Base-by-base conservation (phyloP, 257 asterid species). In the Solanum chmielewskii region DNA sequence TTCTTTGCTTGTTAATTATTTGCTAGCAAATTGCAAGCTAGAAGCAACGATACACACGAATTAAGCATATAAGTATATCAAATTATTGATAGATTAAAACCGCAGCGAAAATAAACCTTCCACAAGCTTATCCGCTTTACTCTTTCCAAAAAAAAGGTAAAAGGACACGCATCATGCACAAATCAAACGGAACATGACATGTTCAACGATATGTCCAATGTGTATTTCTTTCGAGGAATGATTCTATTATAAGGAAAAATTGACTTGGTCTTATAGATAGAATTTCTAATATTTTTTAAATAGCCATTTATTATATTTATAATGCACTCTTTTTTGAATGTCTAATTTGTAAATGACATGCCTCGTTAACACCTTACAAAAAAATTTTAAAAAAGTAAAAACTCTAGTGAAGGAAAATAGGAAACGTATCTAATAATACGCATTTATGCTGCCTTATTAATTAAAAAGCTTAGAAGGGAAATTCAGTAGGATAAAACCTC, bases 211-310 rank as follows among this genome's bases (percentile, higher is more conserved):
- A 60, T 4, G 69, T 9, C 71, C 13, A 25, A 56, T 64, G 35
- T n/a, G 33, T 25, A 52, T 52, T 52, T 52, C 23, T 16, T 1
- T 0, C 0, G 9, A 52, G 0, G 62, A 0, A 49, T 49, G 0
- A 15, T 49, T 15, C 16, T 49, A 15, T 49, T 49, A 49, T 0
- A 49, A 0, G 23, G 9, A 3, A 16, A 52, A 52, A 16, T 16
- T 52, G 23, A 52, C 62, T 52, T 16, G 23, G 23, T 16, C 23
- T 0, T 4, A 52, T 2, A 52, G 62, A 16, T 16, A 0, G 41
- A 7, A 39, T 39, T 37, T 37, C 41, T 37, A 37, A 37, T 5
- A 37, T 35, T 35, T 35, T 5, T 35, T 35, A 35, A 6, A 52
- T 52, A 52, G 23, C 6, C 62, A 6, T 52, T 16, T 3, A 52